A percentile compares a stretch with the other conserved stretches of the same genome.
These are phyloP conservation scores for Candida cerambycidarum DNA, from an alignment of 805 yeast species.

Conservation along the genomic window DNA sequence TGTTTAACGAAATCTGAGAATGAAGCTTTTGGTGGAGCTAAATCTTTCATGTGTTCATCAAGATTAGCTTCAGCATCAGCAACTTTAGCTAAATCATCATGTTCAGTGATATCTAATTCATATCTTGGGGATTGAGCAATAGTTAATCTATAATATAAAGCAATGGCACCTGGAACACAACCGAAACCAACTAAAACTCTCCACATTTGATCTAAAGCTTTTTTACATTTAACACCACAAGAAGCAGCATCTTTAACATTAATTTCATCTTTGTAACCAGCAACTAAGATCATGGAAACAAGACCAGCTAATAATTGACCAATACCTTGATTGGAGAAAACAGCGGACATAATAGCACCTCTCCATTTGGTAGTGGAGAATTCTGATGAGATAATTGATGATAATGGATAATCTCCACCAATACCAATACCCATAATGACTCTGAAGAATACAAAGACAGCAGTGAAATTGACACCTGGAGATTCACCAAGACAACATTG, in stretches of 20 bases:
- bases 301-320: conserved; percentile 90
- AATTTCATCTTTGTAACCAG: conserved; percentile 68
- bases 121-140: conserved; percentile 95
- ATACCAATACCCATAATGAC: conserved; percentile 93
- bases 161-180: conserved; percentile 81
- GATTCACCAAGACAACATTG: conserved; percentile 76
- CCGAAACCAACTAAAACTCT: conserved; percentile 88
- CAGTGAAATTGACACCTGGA: conserved; percentile 70
- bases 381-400: conserved; percentile 91
- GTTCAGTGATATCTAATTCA: conserved; percentile 70
- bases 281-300: conserved; percentile 73
- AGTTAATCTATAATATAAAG: conserved; percentile 87
- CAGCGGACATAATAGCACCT: conserved; percentile 97
- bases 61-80: conserved; percentile 48
- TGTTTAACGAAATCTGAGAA: conserved; percentile 68
- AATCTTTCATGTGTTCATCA: conserved; percentile 36
- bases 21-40: conserved; percentile 78
- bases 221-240: conserved; percentile 67
- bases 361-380: conserved; percentile 94
- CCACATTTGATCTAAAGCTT: conserved; percentile 93
- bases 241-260: conserved; percentile 52
- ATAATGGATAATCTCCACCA: conserved; percentile 95
- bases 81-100: conserved; percentile 54
- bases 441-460: conserved; percentile 75
- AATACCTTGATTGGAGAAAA: conserved; percentile 95